A percentile compares a stretch with the other conserved stretches of the same genome.
Evolutionary conservation across 2,329 filamentous ascomycete genomes (phyloP).

Genomic region (Verticillium albo-atrum): DNA sequence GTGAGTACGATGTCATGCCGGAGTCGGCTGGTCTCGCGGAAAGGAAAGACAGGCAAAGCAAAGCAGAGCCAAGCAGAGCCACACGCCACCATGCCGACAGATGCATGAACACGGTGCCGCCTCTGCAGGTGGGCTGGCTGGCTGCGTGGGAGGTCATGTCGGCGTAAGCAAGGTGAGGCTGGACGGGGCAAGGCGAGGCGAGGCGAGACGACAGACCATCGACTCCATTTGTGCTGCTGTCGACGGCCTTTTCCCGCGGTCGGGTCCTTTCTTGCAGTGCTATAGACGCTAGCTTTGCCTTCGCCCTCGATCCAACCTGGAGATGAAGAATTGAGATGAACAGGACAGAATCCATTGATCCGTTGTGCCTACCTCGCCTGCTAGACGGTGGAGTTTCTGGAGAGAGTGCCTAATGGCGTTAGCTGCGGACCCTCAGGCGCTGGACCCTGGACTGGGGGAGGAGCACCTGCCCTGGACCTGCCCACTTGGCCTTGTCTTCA

Average conservation of each 20-base stretch:
- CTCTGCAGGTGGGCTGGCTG: neutral
- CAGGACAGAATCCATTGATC: neutral
- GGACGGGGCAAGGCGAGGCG: too few relatives aligned
- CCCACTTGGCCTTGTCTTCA: neutral
- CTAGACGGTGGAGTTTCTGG: neutral
- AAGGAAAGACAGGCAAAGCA: neutral
- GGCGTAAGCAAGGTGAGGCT: neutral
- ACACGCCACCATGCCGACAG: neutral
- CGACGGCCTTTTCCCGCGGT: neutral
- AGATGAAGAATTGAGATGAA: neutral
- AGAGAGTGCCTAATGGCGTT: neutral
- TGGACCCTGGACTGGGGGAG: slow-evolving; percentile 1
- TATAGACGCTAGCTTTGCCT: too few relatives aligned
- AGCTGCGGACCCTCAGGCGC: neutral
- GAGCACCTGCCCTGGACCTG: neutral
- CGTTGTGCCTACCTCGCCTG: too few relatives aligned
- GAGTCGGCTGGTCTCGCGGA: neutral
- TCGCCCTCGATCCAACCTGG: neutral
- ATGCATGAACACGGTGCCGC: neutral
- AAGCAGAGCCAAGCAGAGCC: neutral
- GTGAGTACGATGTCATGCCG: neutral
- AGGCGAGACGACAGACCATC: neutral
- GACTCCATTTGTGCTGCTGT: neutral
- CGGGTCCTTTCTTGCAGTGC: too few relatives aligned
- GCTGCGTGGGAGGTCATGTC: neutral